A percentile compares a stretch with the other conserved stretches of the same genome.
Evolutionary conservation across 2,329 filamentous ascomycete species (phyloP).

Genomic region (Helotiales sp.): DNA sequence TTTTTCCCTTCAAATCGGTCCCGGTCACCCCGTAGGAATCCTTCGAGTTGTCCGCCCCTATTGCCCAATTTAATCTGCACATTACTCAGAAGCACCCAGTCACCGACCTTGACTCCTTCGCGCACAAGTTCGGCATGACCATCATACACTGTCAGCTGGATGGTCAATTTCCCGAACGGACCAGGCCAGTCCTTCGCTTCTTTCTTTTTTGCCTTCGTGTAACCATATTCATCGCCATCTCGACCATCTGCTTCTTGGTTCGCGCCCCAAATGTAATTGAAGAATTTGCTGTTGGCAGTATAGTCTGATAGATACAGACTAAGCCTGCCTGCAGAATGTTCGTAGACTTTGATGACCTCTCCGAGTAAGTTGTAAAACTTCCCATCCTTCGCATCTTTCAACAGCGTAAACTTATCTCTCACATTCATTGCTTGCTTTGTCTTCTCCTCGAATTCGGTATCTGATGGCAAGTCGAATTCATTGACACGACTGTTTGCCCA

Average conservation of each 20-base stretch:
- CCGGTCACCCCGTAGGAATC: constrained; percentile 65
- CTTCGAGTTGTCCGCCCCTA: constrained; percentile 63
- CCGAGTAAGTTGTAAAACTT: constrained; percentile 69
- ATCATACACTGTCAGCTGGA: constrained; percentile 72
- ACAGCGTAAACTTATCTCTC: constrained; percentile 59
- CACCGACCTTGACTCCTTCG: constrained; percentile 53
- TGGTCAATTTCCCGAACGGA: constrained; percentile 69
- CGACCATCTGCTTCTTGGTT: constrained; percentile 33
- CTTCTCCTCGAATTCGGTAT: constrained; percentile 43
- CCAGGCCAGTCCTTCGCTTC: constrained; percentile 61
- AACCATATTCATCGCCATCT: constrained; percentile 58
- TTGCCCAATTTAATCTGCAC: constrained; percentile 64
- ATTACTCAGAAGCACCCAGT: constrained; percentile 69
- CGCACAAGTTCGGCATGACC: constrained; percentile 63
- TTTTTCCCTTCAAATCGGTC: constrained; percentile 48
- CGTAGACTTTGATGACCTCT: constrained; percentile 63
- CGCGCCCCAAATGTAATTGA: constrained; percentile 38
- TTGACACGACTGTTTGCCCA: constrained; percentile 47
- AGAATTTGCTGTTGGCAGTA: constrained; percentile 68
- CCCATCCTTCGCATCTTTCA: constrained; percentile 60
- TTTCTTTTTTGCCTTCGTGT: constrained; percentile 40
- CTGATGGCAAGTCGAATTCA: constrained; percentile 44
- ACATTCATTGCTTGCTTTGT: constrained; percentile 43
- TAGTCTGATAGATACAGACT: constrained; percentile 82
- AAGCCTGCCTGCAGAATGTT: constrained; percentile 45